Evolutionary conservation across 2,329 filamentous ascomycete species (phyloP), one percentile per base, ranked within the genome.

Genomic region (Colletotrichum zoysiae): DNA sequence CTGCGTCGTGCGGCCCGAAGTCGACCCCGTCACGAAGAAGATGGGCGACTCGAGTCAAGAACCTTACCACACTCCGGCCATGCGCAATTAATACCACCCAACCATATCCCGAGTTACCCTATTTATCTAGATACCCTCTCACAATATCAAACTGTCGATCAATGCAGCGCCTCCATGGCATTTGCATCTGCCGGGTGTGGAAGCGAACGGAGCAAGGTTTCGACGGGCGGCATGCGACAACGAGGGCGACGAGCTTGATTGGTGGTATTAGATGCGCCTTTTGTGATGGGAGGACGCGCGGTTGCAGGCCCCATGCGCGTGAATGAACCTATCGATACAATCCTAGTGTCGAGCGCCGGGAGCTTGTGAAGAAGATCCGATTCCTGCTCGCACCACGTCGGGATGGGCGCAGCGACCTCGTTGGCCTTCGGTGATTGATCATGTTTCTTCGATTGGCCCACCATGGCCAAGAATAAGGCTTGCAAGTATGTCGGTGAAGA

Each of bases 41-140:
- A 57, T 18, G 30, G 57, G 30, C 35, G 51, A 35, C 42, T 51
- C 46, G 55, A 51, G 38, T 58, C 20, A 46, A 64, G 44, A 44
- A 20, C 53, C 42, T 56, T 50, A 40, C 44, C 16, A 20, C 44
- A 11, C 5, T 53, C 42, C 59, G 58, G 57, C 51, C 30, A 35
- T 53, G n/a, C 30, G 51, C 58, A 33, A 35, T 26, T 26, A 26
- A 14, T 26, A 44, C 44, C 33, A 64, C 12, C 42, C 18, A 46
- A 46, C 35, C 16, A 23, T 46, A n/a, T 33, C 58, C 33, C 40
- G 38, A 59, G 53, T 26, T 64, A 51, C 59, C 58, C 48, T 64
- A 51, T 60, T 50, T 50, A 60, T 64, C 40, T 71, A 64, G 69
- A 71, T 71, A 71, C 69, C 69, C 69, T 69, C 53, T 64, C 64